phyloP scores from a whole-genome alignment of 2,329 filamentous ascomycete species.

The Clonostachys rhizophaga region DNA sequence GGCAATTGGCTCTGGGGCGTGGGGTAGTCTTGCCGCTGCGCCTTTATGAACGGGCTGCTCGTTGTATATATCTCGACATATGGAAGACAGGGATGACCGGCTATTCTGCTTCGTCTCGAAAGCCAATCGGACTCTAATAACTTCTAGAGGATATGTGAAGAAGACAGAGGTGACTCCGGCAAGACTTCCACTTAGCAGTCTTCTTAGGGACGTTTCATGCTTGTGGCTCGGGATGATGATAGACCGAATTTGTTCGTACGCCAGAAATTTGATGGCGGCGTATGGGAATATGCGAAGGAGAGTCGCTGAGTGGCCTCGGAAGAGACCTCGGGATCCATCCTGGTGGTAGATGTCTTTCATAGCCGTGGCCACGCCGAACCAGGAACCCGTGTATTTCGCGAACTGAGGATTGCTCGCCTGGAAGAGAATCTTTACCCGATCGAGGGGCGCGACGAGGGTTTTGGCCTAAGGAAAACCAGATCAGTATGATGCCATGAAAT shows the following conservation, averaged over 20 bases:
- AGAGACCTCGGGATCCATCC: conserved; percentile 74
- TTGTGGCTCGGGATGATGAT: conserved; percentile 65
- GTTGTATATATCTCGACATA: conserved; percentile 82
- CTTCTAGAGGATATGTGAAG: conserved; percentile 91
- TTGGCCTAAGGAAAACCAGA: conserved; percentile 61
- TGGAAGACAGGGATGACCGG: conserved; percentile 66
- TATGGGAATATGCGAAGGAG: conserved; percentile 95
- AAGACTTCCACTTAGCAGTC: conserved; percentile 68
- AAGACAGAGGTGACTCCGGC: conserved; percentile 90
- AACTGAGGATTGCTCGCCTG: conserved; percentile 94
- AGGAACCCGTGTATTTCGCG: conserved; percentile 85
- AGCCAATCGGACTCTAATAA: conserved; percentile 86
- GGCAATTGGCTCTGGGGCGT: conserved; percentile 16
- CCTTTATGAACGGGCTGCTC: conserved; percentile 52
- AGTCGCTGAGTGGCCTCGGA: conserved; percentile 91
- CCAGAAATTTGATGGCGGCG: conserved; percentile 94
- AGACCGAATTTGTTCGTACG: conserved; percentile 92
- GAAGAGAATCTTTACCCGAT: conserved; percentile 98
- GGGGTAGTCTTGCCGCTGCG: conserved; percentile 18
- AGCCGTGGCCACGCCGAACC: conserved; percentile 77
- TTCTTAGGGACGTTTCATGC: conserved; percentile 75
- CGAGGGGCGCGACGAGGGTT: conserved; percentile 90
- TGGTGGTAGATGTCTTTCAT: conserved; percentile 76
- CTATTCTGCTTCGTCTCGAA: conserved; percentile 83
- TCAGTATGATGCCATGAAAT: background rate